Evolutionary conservation across 2,329 filamentous ascomycete genomes (phyloP).

Genomic region (Fusarium miscanthi): DNA sequence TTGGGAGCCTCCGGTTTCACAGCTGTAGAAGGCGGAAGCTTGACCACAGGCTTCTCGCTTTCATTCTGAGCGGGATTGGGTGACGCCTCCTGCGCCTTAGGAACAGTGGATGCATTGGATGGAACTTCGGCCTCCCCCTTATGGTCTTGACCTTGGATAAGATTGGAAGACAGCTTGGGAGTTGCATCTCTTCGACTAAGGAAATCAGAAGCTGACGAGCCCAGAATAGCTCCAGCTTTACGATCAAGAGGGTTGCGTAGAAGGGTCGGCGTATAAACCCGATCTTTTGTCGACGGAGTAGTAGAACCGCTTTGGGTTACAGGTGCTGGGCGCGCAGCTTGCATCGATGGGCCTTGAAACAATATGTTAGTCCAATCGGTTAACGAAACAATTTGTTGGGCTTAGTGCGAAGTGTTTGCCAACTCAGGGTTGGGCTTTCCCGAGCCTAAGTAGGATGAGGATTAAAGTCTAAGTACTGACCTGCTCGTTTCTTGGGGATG

Average conservation of each 20-base stretch:
- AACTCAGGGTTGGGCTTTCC: not conserved
- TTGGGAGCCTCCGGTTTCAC: not conserved
- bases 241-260: constrained; percentile 11
- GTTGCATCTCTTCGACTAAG: constrained; percentile 29
- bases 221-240: constrained; percentile 34
- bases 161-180: not conserved
- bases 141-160: not conserved
- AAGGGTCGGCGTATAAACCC: constrained; percentile 31
- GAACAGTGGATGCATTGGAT: not conserved
- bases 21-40: not conserved
- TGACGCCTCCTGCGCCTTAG: not conserved
- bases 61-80: not conserved
- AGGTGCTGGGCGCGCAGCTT: constrained; percentile 2
- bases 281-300: constrained; percentile 32
- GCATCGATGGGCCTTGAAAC: constrained; percentile 6
- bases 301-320: not conserved
- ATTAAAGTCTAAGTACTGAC: not conserved
- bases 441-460: not conserved
- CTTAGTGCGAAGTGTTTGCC: not conserved
- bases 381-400: not conserved
- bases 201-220: constrained; percentile 38
- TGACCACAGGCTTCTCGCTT: not conserved
- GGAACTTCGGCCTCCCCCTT: not conserved
- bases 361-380: not conserved
- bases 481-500: constrained; percentile 16